phyloP scores from a whole-genome alignment of 177 flowering plant genomes.

The Vitis hybrid region DNA sequence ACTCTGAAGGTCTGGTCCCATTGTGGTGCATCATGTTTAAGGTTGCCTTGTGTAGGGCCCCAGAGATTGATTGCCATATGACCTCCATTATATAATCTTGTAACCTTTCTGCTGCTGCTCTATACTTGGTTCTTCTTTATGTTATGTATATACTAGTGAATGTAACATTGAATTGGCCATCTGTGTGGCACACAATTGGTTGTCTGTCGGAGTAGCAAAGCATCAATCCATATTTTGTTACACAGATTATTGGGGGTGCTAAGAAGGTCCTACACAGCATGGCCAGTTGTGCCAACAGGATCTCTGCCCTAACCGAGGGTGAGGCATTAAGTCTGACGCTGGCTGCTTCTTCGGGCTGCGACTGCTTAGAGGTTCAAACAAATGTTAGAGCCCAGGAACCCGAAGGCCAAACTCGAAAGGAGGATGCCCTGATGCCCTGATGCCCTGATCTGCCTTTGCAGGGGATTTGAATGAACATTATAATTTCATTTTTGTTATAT shows the following conservation, averaged over 20 bases:
- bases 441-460: background rate
- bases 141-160: conserved; percentile 29
- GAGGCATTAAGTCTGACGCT: background rate
- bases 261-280: conserved; percentile 1
- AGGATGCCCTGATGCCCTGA: too few relatives aligned
- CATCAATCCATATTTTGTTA: conserved; percentile 9
- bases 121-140: conserved; percentile 3
- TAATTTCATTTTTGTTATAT: background rate
- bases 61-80: conserved; percentile 7
- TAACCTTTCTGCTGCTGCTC: conserved; percentile 17
- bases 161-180: conserved; percentile 33
- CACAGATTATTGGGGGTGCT: conserved; percentile 6
- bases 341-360: too few relatives aligned
- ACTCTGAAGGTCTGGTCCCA: conserved; percentile 1
- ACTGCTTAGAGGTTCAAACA: background rate
- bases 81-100: conserved; percentile 6
- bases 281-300: conserved; percentile 3
- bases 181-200: conserved; percentile 20
- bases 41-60: background rate
- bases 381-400: too few relatives aligned
- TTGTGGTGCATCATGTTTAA: background rate
- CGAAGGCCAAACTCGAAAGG: too few relatives aligned
- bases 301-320: conserved; percentile 1
- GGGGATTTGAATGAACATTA: background rate
- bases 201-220: background rate